A percentile compares a stretch with the other conserved stretches of the same genome.
phyloP scores from a whole-genome alignment of 2,329 filamentous ascomycete genomes.

The Fusarium sarcochroum region DNA sequence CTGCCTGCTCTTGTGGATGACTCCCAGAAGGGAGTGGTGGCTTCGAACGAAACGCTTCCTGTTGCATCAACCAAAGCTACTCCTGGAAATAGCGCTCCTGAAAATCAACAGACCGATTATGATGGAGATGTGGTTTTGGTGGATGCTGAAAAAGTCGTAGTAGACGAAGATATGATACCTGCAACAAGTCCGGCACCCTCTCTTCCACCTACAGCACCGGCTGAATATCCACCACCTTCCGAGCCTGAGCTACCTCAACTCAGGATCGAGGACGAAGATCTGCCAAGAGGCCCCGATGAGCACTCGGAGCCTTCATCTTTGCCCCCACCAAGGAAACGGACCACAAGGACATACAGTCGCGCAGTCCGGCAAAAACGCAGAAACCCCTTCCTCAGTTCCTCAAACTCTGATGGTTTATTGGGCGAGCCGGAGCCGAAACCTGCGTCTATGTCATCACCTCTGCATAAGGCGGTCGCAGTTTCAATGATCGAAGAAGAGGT shows the following conservation, averaged over 20 bases:
- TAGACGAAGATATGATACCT: constrained; percentile 56
- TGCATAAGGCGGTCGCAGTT: constrained; percentile 14
- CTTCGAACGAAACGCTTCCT: constrained; percentile 46
- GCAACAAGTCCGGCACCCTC: constrained; percentile 56
- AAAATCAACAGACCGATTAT: constrained; percentile 21
- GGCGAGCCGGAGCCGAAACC: constrained; percentile 27
- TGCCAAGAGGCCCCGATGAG: constrained; percentile 13
- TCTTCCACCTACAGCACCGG: constrained; percentile 45
- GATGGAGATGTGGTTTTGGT: constrained; percentile 22
- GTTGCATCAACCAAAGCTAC: constrained; percentile 54
- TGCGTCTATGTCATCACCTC: constrained; percentile 30
- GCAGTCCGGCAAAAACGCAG: constrained; percentile 35
- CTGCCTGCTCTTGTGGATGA: constrained; percentile 41
- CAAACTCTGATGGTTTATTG: constrained; percentile 45
- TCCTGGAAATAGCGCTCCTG: constrained; percentile 42
- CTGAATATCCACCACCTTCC: constrained; percentile 39
- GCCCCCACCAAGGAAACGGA: constrained; percentile 42
- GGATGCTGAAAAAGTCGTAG: constrained; percentile 31
- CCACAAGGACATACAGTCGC: constrained; percentile 44
- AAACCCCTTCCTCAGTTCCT: constrained; percentile 51
- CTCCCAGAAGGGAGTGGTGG: constrained; percentile 44
- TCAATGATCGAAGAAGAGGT: constrained; percentile 28
- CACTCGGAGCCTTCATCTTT: constrained; percentile 50
- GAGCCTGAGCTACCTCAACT: constrained; percentile 56
- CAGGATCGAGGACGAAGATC: constrained; percentile 40